phyloP scores from a whole-genome alignment of 73 alveolate genomes.

The Tetrahymena elliotti region DNA sequence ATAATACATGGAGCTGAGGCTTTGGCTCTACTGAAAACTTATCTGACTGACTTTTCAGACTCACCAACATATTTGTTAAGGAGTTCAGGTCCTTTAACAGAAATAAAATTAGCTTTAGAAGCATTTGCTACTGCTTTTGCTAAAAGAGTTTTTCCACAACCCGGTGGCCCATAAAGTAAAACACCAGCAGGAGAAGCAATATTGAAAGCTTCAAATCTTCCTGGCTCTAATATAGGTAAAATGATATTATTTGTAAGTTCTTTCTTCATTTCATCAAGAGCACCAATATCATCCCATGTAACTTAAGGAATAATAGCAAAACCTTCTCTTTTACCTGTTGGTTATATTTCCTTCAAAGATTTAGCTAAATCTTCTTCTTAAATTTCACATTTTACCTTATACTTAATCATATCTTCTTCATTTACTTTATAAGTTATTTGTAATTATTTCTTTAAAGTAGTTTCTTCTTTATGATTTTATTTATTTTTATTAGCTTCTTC shows the following conservation, averaged over 20 bases:
- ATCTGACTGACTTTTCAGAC: constrained; percentile 97
- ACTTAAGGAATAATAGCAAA: constrained; percentile 98
- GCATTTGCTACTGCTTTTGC: constrained; percentile 99
- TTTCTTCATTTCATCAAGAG: constrained; percentile 69
- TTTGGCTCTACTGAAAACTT: constrained; percentile 90
- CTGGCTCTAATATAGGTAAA: constrained; percentile 83
- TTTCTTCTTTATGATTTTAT: background rate
- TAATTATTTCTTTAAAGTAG: background rate
- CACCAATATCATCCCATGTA: constrained; percentile 98
- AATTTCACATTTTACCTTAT: constrained; percentile 36
- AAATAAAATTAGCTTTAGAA: constrained; percentile 97
- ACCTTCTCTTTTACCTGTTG: constrained; percentile 99
- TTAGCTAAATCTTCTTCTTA: constrained; percentile 74
- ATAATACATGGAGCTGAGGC: constrained; percentile 98
- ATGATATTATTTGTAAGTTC: constrained; percentile 82
- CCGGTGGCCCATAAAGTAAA: constrained; percentile 97
- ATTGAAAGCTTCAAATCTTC: constrained; percentile 78
- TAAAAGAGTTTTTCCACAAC: constrained; percentile 96
- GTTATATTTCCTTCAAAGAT: constrained; percentile 90
- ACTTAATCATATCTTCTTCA: background rate
- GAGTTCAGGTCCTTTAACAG: constrained; percentile 99
- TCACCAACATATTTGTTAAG: constrained; percentile 99
- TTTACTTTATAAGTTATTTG: background rate
- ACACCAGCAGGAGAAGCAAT: constrained; percentile 94
- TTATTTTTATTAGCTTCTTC: background rate